phyloP scores from a whole-genome alignment of 768 basidiomycete species.

The Coprinopsis sp. region DNA sequence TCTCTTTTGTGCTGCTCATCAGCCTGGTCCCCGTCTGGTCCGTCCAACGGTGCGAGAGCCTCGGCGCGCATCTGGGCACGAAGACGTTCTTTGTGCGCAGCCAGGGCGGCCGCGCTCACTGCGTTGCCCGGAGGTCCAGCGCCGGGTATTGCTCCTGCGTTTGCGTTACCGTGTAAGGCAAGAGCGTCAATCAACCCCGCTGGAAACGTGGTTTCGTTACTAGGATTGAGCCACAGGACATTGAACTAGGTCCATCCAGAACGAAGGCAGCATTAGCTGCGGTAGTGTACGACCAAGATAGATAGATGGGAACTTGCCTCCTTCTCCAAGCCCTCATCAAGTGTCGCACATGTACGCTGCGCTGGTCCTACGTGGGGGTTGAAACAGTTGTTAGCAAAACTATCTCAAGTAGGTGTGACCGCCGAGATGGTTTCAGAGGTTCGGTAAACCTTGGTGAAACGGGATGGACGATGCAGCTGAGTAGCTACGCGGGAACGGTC shows the following conservation, averaged over 20 bases:
- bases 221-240: constrained; percentile 72
- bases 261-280: constrained; percentile 1
- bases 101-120: constrained; percentile 24
- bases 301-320: constrained; percentile 39
- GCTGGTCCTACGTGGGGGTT: constrained; percentile 40
- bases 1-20: constrained; percentile 15
- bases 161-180: constrained; percentile 30
- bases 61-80: constrained; percentile 73
- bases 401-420: no score
- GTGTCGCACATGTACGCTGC: constrained; percentile 65
- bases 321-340: constrained; percentile 72
- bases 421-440: neutral
- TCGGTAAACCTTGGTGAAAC: constrained; percentile 4
- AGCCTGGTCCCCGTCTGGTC: constrained; percentile 29
- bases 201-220: constrained; percentile 61
- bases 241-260: constrained; percentile 70
- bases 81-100: constrained; percentile 50
- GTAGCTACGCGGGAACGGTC: neutral
- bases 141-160: constrained; percentile 1
- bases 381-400: no score
- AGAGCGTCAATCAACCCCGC: constrained; percentile 58
- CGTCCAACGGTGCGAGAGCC: constrained; percentile 55
- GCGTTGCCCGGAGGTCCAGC: constrained; percentile 13
- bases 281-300: neutral
- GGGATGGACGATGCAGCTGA: neutral